phyloP scores from a whole-genome alignment of 768 basidiomycete species.

The Suillus ampliporus region DNA sequence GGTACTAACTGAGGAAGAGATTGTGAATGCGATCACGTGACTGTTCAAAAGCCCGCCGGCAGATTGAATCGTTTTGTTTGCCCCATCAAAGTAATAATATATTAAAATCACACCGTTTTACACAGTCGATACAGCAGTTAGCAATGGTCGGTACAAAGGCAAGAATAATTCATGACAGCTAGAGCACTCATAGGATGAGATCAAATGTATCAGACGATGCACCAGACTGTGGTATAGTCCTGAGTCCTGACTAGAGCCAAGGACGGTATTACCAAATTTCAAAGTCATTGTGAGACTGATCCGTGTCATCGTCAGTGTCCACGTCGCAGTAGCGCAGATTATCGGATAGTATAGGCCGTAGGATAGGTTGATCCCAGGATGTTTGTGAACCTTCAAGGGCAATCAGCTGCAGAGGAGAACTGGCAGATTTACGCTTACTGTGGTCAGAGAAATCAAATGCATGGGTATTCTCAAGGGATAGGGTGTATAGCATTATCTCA shows the following conservation, averaged over 20 bases:
- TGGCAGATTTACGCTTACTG: background rate
- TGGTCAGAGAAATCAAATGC: background rate
- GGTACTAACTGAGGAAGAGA: too few relatives aligned
- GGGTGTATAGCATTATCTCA: background rate
- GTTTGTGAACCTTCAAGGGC: too few relatives aligned
- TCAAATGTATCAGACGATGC: background rate
- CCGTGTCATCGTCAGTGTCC: background rate
- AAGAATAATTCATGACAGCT: background rate
- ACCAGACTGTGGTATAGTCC: background rate
- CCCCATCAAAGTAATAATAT: background rate
- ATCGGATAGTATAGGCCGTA: too few relatives aligned
- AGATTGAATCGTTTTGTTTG: too few relatives aligned
- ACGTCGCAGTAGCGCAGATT: too few relatives aligned
- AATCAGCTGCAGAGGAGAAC: too few relatives aligned
- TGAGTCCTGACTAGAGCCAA: background rate
- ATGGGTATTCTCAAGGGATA: background rate
- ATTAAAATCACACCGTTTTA: constrained; percentile 1
- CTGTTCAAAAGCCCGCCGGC: too few relatives aligned
- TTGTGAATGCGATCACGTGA: too few relatives aligned
- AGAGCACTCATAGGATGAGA: background rate
- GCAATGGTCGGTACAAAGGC: background rate
- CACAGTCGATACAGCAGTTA: background rate
- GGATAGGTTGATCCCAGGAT: too few relatives aligned
- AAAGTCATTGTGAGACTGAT: background rate
- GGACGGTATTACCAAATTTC: background rate